phyloP scores from a whole-genome alignment of 345 rosid genomes.

The Cochlearia excelsa region DNA sequence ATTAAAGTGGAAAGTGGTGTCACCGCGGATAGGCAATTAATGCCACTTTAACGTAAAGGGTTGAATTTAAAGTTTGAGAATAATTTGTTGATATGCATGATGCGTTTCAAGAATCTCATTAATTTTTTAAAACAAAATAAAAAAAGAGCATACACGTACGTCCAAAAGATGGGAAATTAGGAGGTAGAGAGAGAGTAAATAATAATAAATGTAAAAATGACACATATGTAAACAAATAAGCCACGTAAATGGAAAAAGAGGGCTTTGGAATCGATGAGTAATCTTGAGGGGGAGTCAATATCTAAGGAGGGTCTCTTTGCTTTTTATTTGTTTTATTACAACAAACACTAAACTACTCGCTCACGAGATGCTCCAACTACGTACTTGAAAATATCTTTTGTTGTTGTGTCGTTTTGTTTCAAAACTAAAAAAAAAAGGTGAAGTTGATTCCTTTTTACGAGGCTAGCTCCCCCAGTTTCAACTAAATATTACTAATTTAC shows the following conservation, averaged over 20 bases:
- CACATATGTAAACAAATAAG: background rate
- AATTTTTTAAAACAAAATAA: too few species aligned
- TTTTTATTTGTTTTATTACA: background rate
- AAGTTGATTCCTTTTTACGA: background rate
- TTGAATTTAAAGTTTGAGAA: too few species aligned
- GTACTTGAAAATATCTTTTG: background rate
- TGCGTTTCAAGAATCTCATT: too few species aligned
- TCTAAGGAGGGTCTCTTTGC: slow-evolving; percentile 34
- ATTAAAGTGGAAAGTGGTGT: too few species aligned
- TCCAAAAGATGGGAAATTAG: background rate
- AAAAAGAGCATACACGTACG: too few species aligned
- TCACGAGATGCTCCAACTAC: background rate
- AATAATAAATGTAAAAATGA: slow-evolving; percentile 15
- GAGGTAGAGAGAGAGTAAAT: background rate
- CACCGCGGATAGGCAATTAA: too few species aligned
- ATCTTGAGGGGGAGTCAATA: slow-evolving; percentile 35
- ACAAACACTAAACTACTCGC: background rate
- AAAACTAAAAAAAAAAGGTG: too few species aligned
- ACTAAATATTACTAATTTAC: background rate
- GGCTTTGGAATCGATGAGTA: slow-evolving; percentile 14
- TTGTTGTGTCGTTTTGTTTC: background rate
- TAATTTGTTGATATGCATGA: too few species aligned
- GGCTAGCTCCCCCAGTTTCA: background rate
- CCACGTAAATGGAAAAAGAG: slow-evolving; percentile 24
- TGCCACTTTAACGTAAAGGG: too few species aligned